Evolutionary conservation across 257 asterid genomes (phyloP).

Genomic region (Solanum pennellii): DNA sequence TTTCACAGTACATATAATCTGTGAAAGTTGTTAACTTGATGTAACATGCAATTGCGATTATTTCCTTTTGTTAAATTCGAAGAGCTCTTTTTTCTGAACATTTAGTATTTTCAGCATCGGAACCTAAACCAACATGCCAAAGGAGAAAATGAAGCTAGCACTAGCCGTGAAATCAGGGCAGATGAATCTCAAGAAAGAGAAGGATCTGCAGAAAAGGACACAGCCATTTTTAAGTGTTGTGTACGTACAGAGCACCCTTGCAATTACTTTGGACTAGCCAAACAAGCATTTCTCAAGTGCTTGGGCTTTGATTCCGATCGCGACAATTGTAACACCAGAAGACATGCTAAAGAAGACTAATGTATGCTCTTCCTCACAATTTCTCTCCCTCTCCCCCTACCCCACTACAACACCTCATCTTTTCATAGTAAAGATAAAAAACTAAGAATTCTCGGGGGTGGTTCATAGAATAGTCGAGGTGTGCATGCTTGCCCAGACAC

Average conservation of each 20-base stretch:
- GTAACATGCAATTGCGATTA: background rate
- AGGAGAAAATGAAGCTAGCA: constrained; percentile 5
- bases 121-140: background rate
- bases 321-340: constrained; percentile 7
- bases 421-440: background rate
- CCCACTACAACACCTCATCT: background rate
- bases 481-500: background rate
- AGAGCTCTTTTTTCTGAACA: background rate
- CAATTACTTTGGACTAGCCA: constrained; percentile 34
- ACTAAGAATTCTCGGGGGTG: background rate
- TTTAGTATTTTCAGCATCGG: background rate
- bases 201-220: constrained; percentile 11
- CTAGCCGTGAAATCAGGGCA: constrained; percentile 7
- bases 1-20: background rate
- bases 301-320: constrained; percentile 40
- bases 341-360: constrained; percentile 39
- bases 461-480: background rate
- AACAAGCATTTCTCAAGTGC: constrained; percentile 51
- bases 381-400: background rate
- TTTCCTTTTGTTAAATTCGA: background rate
- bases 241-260: constrained; percentile 47
- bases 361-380: background rate
- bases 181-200: constrained; percentile 11
- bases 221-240: background rate
- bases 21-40: background rate